A percentile compares a stretch with the other conserved stretches of the same genome.
phyloP scores from a whole-genome alignment of 371 early-diverging fungal genomes.

The Syncephalis fuscata region DNA sequence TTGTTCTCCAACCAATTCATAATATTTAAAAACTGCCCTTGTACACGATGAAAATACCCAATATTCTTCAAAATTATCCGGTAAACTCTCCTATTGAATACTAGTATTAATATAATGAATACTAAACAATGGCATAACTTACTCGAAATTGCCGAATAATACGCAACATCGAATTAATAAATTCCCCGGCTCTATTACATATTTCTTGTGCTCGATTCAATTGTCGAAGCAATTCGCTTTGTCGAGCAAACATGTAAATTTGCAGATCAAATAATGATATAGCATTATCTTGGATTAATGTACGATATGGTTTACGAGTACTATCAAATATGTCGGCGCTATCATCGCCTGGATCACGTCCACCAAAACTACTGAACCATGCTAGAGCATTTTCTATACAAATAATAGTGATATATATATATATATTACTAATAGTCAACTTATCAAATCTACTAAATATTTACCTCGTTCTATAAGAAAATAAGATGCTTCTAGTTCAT shows the following conservation, averaged over 20 bases:
- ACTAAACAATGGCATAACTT: background rate
- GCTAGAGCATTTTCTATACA: conserved; percentile 64
- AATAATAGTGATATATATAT: conserved; percentile 2
- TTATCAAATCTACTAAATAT: no score
- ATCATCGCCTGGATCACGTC: conserved; percentile 66
- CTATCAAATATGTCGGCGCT: conserved; percentile 63
- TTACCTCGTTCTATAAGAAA: conserved; percentile 65
- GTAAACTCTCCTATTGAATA: conserved; percentile 16
- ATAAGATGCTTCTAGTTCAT: conserved; percentile 87
- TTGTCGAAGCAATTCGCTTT: conserved; percentile 55
- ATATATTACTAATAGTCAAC: no score
- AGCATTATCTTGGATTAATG: conserved; percentile 73
- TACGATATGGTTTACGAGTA: conserved; percentile 64
- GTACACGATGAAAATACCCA: conserved; percentile 72
- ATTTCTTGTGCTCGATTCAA: conserved; percentile 48
- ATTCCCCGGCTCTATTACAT: conserved; percentile 47
- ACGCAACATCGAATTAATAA: conserved; percentile 51
- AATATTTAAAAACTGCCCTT: conserved; percentile 60
- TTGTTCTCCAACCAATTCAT: conserved; percentile 33
- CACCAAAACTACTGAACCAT: conserved; percentile 89
- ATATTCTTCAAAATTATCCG: conserved; percentile 45
- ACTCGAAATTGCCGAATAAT: conserved; percentile 55
- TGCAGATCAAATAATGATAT: conserved; percentile 90
- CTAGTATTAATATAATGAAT: background rate
- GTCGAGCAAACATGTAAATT: conserved; percentile 81